Evolutionary conservation across 805 yeast species (phyloP).

Genomic region (Kodamaea sagamina): DNA sequence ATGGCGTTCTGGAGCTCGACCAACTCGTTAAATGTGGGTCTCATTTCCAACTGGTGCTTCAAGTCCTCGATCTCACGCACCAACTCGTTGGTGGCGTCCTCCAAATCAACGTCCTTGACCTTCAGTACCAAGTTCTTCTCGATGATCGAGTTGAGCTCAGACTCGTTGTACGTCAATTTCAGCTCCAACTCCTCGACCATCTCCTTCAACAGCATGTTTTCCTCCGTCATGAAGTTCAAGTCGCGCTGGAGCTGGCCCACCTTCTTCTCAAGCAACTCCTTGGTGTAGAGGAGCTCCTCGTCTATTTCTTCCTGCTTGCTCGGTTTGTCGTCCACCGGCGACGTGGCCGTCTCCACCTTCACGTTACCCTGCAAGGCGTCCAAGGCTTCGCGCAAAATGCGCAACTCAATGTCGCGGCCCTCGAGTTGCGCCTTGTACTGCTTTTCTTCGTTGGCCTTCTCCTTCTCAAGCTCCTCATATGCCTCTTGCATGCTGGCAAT

Average conservation of each 20-base stretch:
- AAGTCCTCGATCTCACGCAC: constrained; percentile 28
- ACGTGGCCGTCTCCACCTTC: constrained; percentile 1
- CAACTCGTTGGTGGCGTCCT: constrained; percentile 14
- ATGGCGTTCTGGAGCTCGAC: constrained; percentile 44
- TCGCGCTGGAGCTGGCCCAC: constrained; percentile 12
- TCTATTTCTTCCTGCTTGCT: constrained; percentile 3
- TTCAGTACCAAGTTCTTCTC: constrained; percentile 15
- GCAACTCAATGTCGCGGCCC: constrained; percentile 16
- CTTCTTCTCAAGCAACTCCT: constrained; percentile 15
- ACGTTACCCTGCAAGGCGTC: constrained; percentile 9
- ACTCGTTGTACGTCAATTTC: constrained; percentile 13
- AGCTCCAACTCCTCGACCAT: constrained; percentile 15
- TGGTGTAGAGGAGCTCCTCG: constrained; percentile 9
- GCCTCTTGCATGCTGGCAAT: constrained; percentile 10
- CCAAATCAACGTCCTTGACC: constrained; percentile 14
- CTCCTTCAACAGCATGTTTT: constrained; percentile 13
- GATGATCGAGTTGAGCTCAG: constrained; percentile 15
- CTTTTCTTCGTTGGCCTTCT: constrained; percentile 18
- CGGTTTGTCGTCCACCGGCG: constrained; percentile 1
- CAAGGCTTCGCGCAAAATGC: constrained; percentile 13
- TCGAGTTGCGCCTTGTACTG: constrained; percentile 17
- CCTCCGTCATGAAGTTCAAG: constrained; percentile 13
- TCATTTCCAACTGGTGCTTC: constrained; percentile 32
- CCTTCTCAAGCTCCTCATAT: constrained; percentile 18
- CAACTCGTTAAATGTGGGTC: constrained; percentile 46